Evolutionary conservation across 2,329 filamentous ascomycete species (phyloP).

Genomic region (Venturia oleaginea): DNA sequence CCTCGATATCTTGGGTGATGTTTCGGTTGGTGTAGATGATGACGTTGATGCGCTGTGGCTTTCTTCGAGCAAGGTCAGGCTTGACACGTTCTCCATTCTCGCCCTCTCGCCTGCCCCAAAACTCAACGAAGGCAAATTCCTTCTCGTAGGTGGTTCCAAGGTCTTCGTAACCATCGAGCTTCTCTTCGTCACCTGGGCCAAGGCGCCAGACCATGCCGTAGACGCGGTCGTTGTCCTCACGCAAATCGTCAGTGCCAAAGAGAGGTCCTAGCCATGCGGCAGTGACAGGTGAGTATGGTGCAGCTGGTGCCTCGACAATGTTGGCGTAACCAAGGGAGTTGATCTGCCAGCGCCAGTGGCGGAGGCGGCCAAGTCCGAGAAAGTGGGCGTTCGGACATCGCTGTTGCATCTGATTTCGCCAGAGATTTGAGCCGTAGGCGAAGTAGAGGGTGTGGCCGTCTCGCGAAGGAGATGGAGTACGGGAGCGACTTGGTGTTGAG

Average conservation of each 20-base stretch:
- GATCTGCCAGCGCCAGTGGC: conserved; percentile 56
- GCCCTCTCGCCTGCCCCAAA: conserved; percentile 27
- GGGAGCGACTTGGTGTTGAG: conserved; percentile 9
- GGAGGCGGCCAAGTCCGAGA: conserved; percentile 44
- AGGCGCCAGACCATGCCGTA: conserved; percentile 29
- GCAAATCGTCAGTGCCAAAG: conserved; percentile 1
- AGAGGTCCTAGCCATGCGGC: conserved; percentile 12
- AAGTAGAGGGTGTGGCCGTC: conserved; percentile 46
- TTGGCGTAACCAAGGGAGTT: conserved; percentile 60
- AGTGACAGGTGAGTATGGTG: conserved; percentile 7
- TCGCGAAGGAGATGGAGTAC: conserved; percentile 10
- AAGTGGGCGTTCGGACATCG: conserved; percentile 46
- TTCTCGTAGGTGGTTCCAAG: conserved; percentile 55
- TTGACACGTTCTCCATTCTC: background rate
- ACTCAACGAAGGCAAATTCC: conserved; percentile 35
- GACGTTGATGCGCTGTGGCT: conserved; percentile 23
- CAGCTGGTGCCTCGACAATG: conserved; percentile 35
- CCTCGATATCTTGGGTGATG: conserved; percentile 33
- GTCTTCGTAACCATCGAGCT: conserved; percentile 44
- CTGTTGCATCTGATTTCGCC: conserved; percentile 52
- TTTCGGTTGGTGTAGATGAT: conserved; percentile 53
- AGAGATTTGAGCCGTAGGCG: conserved; percentile 64
- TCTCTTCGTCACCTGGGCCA: conserved; percentile 20
- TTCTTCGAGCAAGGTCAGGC: conserved; percentile 21
- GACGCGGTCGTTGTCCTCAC: conserved; percentile 18